Percentiles rank a stretch among this genome's conserved stretches.
Evolutionary conservation across 1,139 yeast species (phyloP).

Genomic region (Candida albicans): DNA sequence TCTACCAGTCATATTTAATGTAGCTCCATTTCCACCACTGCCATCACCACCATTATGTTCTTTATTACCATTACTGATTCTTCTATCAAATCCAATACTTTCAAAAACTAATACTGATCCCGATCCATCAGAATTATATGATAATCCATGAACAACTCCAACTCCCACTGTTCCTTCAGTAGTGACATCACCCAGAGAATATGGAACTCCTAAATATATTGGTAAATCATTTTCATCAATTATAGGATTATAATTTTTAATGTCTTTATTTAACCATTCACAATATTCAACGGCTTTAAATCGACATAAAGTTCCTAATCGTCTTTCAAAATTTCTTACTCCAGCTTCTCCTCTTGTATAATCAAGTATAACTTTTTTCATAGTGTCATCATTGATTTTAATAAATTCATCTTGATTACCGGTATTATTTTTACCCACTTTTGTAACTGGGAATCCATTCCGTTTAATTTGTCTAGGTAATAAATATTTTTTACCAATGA

Average conservation of each 20-base stretch:
- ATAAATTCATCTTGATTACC: slow-evolving; percentile 28
- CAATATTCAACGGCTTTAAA: slow-evolving; percentile 80
- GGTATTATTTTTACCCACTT: slow-evolving; percentile 9
- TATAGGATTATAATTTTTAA: slow-evolving; percentile 29
- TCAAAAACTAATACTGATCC: slow-evolving; percentile 85
- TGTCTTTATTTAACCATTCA: slow-evolving; percentile 28
- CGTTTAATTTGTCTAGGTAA: slow-evolving; percentile 76
- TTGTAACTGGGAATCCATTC: slow-evolving; percentile 57
- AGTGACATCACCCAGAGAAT: slow-evolving; percentile 22
- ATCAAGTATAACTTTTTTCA: slow-evolving; percentile 61
- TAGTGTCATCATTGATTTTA: slow-evolving; percentile 46
- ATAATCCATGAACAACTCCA: slow-evolving; percentile 89
- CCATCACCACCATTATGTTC: slow-evolving; percentile 13
- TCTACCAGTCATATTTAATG: slow-evolving; percentile 75
- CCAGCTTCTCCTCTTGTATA: slow-evolving; percentile 84
- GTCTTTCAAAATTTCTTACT: slow-evolving; percentile 75
- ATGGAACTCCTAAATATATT: slow-evolving; percentile 55
- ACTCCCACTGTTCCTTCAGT: slow-evolving; percentile 25
- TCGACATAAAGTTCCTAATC: slow-evolving; percentile 71
- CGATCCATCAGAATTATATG: slow-evolving; percentile 85
- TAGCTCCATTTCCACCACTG: slow-evolving; percentile 18
- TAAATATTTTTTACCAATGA: slow-evolving; percentile 69
- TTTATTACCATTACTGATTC: slow-evolving; percentile 42
- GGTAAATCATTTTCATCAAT: slow-evolving; percentile 48
- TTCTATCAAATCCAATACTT: slow-evolving; percentile 59